Base-by-base conservation (phyloP, 768 basidiomycete species). In the Gloeophyllum trabeum region DNA sequence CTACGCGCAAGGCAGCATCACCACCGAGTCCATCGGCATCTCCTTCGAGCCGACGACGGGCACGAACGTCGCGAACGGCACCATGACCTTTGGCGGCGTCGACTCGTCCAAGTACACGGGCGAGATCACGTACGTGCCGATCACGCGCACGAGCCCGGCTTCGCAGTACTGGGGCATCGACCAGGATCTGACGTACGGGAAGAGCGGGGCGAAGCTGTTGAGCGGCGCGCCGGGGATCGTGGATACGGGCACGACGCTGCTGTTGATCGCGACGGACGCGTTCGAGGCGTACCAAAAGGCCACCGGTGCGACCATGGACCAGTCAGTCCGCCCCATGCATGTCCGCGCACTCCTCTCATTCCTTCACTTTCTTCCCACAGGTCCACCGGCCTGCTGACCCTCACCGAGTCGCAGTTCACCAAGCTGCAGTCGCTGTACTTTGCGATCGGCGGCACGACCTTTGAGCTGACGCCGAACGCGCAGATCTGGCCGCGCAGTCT, bases 401-500 rank as follows among this genome's bases (percentile, higher is more conserved):
- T 81, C 51, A 73, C 73, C 0, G 54, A 66, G 28, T 46, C 46
- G 10, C 73, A 79, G 54, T 76, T 70, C 45, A 32, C 54, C 2
- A 60, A 66, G 12, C 56, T 80, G 47, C 48, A 76, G 56, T 71
- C 64, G 52, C 44, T 80, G 22, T 65, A 65, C 61, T 76, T 81
- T 57, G 51, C 55, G 25, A 73, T 80, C 39, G 72, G 37, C 35
- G 45, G 75, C 70, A 59, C 58, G 13, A 68, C 66, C 6, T 79
- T 67, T 49, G 72, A 74, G 54, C 48, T 83, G 43, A 76, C 73
- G 2, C 54, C 74, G 13, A 77, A 81, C 50, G 79, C 76, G 3
- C 81, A 85, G 64, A 74, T 79, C 47, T 83, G 79, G 77, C 80
- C 79, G 1, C 72, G 76, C 37, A 51, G 63, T 3, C 61, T 75